phyloP scores from a whole-genome alignment of 345 rosid genomes.

The Bretschneidera sinensis region DNA sequence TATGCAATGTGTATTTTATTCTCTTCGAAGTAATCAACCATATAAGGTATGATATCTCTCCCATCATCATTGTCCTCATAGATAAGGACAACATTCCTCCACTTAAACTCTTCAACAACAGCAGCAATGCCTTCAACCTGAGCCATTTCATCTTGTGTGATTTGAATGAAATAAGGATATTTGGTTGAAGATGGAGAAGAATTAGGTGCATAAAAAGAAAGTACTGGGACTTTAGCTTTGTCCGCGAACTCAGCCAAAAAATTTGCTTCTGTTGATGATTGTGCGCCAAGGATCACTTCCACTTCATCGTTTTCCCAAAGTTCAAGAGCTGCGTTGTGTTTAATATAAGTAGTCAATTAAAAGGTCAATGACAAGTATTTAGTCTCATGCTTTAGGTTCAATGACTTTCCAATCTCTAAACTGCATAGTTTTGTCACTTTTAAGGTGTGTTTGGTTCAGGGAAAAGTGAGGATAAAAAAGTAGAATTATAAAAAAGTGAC shows the following conservation, averaged over 20 bases:
- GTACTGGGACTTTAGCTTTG: slow-evolving; percentile 24
- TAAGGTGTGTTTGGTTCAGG: no score
- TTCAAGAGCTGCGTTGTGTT: slow-evolving; percentile 24
- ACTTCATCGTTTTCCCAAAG: slow-evolving; percentile 10
- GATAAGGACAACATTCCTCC: slow-evolving; percentile 26
- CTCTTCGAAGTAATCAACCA: slow-evolving; percentile 14
- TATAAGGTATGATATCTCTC: slow-evolving; percentile 17
- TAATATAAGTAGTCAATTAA: no score
- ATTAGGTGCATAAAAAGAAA: slow-evolving; percentile 17
- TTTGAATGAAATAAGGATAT: slow-evolving; percentile 23
- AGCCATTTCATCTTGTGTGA: slow-evolving; percentile 16
- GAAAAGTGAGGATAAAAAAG: no score
- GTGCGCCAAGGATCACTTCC: slow-evolving; percentile 15
- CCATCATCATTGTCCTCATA: slow-evolving; percentile 24
- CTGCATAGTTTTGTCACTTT: no score
- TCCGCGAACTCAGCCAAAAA: slow-evolving; percentile 27
- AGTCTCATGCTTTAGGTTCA: no score
- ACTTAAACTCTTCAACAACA: slow-evolving; percentile 18
- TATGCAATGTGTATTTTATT: slow-evolving; percentile 2
- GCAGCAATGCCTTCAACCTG: slow-evolving; percentile 21
- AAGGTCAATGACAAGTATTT: no score
- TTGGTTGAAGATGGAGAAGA: slow-evolving; percentile 7
- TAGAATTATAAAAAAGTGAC: no score
- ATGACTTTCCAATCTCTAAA: no score
- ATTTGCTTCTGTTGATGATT: slow-evolving; percentile 15